Percentiles rank a stretch among this genome's conserved stretches.
phyloP scores from a whole-genome alignment of 2,329 filamentous ascomycete species.

The Dactylellina haptotyla region DNA sequence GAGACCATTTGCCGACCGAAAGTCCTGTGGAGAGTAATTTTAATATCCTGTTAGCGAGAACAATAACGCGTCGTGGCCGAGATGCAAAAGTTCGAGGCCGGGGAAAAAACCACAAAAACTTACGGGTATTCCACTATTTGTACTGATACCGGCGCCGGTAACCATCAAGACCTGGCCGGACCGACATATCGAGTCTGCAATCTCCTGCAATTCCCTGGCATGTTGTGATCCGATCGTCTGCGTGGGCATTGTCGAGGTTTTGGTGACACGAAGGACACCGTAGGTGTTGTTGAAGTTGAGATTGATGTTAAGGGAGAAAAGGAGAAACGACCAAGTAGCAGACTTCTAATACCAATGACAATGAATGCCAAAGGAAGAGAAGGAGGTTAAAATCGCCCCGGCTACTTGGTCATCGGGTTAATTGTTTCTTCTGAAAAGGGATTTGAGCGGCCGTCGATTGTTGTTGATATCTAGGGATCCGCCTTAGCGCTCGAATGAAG shows the following conservation, averaged over 20 bases:
- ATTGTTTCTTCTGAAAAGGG: not conserved
- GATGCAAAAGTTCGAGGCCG: not conserved
- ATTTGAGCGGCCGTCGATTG: not conserved
- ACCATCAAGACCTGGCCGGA: conserved; percentile 76
- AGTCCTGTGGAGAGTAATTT: conserved; percentile 66
- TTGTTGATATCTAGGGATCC: no score
- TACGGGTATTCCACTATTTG: conserved; percentile 79
- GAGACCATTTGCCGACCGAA: conserved; percentile 76
- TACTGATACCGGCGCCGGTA: conserved; percentile 78
- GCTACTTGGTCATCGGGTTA: conserved; percentile 4
- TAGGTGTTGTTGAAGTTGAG: conserved; percentile 14
- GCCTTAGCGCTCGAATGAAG: no score
- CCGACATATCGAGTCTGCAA: conserved; percentile 73
- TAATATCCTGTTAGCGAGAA: conserved; percentile 54
- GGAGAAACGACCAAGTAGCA: not conserved
- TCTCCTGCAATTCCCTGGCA: conserved; percentile 69
- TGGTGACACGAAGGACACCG: not conserved
- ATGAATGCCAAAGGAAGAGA: conserved; percentile 10
- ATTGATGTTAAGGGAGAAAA: conserved; percentile 4
- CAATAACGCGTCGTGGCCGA: conserved; percentile 4
- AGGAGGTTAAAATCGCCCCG: not conserved
- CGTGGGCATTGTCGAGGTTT: conserved; percentile 67
- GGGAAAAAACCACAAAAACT: conserved; percentile 57
- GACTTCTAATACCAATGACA: conserved; percentile 22
- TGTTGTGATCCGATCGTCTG: conserved; percentile 68